Evolutionary conservation across 768 basidiomycete genomes (phyloP).

Genomic region (Phlebiopsis flavidoalba): DNA sequence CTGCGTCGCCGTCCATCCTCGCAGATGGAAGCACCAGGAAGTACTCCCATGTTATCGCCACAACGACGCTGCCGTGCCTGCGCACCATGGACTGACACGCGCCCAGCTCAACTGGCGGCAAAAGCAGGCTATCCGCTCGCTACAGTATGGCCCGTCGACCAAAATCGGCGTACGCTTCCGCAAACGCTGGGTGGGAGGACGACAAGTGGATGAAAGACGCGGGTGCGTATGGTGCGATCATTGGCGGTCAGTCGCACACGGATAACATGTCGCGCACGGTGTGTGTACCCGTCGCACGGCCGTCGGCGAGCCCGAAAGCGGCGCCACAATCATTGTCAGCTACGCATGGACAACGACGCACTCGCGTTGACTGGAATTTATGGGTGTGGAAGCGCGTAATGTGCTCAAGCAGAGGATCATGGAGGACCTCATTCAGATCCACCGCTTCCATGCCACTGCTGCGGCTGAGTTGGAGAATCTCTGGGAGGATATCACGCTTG

Average conservation of each 20-base stretch:
- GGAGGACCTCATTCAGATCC: conserved; percentile 1
- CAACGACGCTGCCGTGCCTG: conserved; percentile 34
- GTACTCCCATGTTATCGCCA: conserved; percentile 39
- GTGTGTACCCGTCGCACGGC: conserved; percentile 37
- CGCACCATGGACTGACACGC: conserved; percentile 26
- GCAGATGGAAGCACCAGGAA: neutral
- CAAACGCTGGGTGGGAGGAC: conserved; percentile 38
- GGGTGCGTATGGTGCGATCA: conserved; percentile 3
- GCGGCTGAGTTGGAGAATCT: neutral
- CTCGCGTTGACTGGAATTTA: conserved; percentile 23
- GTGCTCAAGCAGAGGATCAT: neutral
- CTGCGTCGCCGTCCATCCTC: neutral
- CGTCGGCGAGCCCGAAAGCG: conserved; percentile 5
- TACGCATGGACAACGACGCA: conserved; percentile 28
- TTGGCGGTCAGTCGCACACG: conserved; percentile 30
- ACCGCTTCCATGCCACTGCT: neutral
- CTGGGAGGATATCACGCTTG: conserved; percentile 21
- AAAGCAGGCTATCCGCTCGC: conserved; percentile 30
- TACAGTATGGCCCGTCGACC: conserved; percentile 32
- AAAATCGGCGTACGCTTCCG: conserved; percentile 42
- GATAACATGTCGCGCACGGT: conserved; percentile 28
- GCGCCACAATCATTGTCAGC: conserved; percentile 19
- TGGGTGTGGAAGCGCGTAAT: neutral
- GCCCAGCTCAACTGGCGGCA: conserved; percentile 13
- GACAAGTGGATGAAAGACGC: conserved; percentile 8